Percentiles rank a stretch among this genome's conserved stretches.
Conservation (phyloP, 306 rosid genomes). For the Aeschynomene evenia region DNA sequence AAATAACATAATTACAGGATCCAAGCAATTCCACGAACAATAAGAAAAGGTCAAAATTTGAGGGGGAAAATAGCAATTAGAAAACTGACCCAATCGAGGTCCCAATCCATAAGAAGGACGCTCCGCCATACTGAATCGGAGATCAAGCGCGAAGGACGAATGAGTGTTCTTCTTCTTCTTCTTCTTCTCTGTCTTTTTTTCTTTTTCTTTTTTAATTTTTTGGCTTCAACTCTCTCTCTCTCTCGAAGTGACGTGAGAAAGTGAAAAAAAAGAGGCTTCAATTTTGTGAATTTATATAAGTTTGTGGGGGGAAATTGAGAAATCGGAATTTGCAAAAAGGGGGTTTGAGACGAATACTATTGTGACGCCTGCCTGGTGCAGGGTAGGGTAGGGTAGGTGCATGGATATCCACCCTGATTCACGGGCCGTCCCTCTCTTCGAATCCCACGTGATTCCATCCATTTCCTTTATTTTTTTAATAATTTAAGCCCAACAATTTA, state of each 20-base stretch:
- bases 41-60: not conserved
- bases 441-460: conserved; percentile 1
- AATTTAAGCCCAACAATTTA: too few relatives aligned
- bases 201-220: not conserved
- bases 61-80: not conserved
- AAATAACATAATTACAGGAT: not conserved
- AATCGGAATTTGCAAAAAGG: not conserved
- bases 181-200: not conserved
- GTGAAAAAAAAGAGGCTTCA: conserved; percentile 28
- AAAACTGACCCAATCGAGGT: conserved; percentile 77
- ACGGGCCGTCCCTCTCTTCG: not conserved
- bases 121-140: conserved; percentile 74
- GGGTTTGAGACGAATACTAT: not conserved
- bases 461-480: not conserved
- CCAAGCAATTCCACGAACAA: conserved; percentile 5
- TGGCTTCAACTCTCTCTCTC: not conserved
- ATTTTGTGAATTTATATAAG: conserved; percentile 26
- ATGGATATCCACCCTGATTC: not conserved
- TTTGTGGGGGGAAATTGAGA: not conserved
- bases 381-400: not conserved
- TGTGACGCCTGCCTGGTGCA: not conserved
- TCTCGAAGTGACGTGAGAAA: conserved; percentile 40
- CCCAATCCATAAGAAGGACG: conserved; percentile 55
- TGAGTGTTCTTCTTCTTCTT: not conserved
- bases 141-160: conserved; percentile 32